Evolutionary conservation across 2,329 filamentous ascomycete genomes (phyloP).

Genomic region (Fusarium poae): DNA sequence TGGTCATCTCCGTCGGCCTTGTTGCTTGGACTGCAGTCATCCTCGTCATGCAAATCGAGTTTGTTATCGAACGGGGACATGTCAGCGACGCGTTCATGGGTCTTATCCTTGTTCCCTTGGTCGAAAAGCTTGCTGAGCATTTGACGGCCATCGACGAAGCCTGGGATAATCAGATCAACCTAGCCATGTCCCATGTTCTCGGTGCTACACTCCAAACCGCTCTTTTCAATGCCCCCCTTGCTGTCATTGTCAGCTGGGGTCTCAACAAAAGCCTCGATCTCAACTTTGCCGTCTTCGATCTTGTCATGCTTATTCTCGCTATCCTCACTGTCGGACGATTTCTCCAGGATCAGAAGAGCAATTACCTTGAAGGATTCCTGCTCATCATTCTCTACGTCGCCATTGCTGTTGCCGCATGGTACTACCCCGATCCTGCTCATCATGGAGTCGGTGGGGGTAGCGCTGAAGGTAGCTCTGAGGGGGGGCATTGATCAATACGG

Average conservation of each 20-base stretch:
- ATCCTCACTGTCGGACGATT: slow-evolving; percentile 92
- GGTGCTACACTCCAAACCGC: slow-evolving; percentile 91
- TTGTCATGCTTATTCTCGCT: slow-evolving; percentile 82
- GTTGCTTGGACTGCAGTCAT: slow-evolving; percentile 81
- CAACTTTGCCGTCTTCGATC: slow-evolving; percentile 89
- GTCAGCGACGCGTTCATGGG: slow-evolving; percentile 70
- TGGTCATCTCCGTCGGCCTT: slow-evolving; percentile 72
- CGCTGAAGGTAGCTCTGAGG: slow-evolving; percentile 20
- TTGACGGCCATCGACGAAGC: slow-evolving; percentile 87
- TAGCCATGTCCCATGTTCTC: slow-evolving; percentile 86
- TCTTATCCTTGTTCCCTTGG: slow-evolving; percentile 82
- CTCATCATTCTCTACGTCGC: slow-evolving; percentile 77
- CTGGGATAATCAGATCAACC: slow-evolving; percentile 86
- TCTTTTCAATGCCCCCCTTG: slow-evolving; percentile 86
- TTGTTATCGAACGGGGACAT: slow-evolving; percentile 61
- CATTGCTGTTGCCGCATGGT: slow-evolving; percentile 70
- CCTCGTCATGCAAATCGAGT: slow-evolving; percentile 78
- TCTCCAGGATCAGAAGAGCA: slow-evolving; percentile 86
- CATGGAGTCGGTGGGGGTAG: slow-evolving; percentile 10
- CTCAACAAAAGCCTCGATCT: slow-evolving; percentile 78
- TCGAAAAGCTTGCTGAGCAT: slow-evolving; percentile 90
- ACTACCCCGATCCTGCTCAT: slow-evolving; percentile 62
- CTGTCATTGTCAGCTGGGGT: slow-evolving; percentile 87
- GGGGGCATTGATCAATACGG: slow-evolving; percentile 25
- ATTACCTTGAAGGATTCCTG: slow-evolving; percentile 88